Conservation (phyloP, 768 basidiomycete genomes). For the Mycena vulgaris region DNA sequence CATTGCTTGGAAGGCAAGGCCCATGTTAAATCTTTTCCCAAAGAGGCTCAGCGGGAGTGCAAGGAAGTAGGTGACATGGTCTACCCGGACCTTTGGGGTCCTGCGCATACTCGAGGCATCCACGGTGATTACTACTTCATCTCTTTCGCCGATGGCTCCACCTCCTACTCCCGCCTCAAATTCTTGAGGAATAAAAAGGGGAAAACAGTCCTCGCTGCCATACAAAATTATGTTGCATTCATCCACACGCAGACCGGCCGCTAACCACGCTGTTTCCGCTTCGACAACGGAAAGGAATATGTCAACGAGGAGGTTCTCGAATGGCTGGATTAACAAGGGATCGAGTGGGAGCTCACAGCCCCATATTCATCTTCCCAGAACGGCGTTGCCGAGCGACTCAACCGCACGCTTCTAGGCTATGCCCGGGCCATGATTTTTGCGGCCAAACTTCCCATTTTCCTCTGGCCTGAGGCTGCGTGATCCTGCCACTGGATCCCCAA, state of each 20-base stretch:
- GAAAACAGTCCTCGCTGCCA: too few species aligned
- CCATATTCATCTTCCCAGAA: background rate
- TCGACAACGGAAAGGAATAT: background rate
- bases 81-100: background rate
- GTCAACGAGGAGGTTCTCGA: background rate
- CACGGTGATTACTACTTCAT: background rate
- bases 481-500: too few species aligned
- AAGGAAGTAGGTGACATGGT: background rate
- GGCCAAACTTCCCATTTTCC: constrained; percentile 44
- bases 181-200: too few species aligned
- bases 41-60: background rate
- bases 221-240: background rate
- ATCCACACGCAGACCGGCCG: background rate
- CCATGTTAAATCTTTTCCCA: too few species aligned
- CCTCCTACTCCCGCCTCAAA: too few species aligned
- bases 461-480: constrained; percentile 48
- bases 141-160: background rate
- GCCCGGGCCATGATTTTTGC: constrained; percentile 40
- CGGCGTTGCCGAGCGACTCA: background rate
- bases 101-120: background rate
- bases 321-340: background rate
- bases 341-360: background rate
- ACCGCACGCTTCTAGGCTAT: constrained; percentile 25
- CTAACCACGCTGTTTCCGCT: background rate
- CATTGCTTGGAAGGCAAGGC: background rate